Evolutionary conservation across 345 rosid genomes (phyloP), one percentile per base, ranked within the genome.

Genomic region (Hibiscus mutabilis): DNA sequence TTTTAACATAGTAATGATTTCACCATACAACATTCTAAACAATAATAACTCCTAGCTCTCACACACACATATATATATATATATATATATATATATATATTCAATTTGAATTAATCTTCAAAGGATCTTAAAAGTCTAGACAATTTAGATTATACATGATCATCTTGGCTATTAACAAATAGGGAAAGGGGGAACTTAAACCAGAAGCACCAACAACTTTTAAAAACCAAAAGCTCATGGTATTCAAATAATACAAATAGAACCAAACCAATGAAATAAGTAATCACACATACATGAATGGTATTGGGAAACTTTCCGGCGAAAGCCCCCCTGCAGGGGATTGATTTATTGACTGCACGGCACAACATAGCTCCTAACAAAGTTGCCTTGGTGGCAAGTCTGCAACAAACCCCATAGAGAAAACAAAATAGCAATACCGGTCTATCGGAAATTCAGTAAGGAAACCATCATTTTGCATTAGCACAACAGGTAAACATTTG

Each of bases 231-330:
- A 27, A 56, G 59, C 42, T 2, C 25, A 55, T 11, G 21, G 1
- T 21, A 37, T 69, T 55, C 19, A 21, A 21, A 13, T 40, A 16
- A 33, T 21, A 69, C 12, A 33, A 69, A 52, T 5, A 18, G 15
- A 47, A n/a, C 14, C 12, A 49, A 29, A 25, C 10, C 35, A 56
- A 69, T 31, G 49, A 55, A 53, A 55, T 14, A 14, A 15, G 16
- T 46, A 69, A 35, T 31, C n/a, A 24, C 35, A 53, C 70, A 68
- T 51, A 46, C 66, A 68, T 15, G 68, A 8, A 63, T 57, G 62
- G 31, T 9, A 55, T 46, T 3, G 25, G 12, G 52, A 21, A 64
- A 12, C 68, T 40, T 64, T 40, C 47, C n/a, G 16, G 3, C 11
- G 1, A 40, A 63, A 40, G 68, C 51, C 52, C 15, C 29, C 1